A percentile compares a stretch with the other conserved stretches of the same genome.
phyloP scores from a whole-genome alignment of 148 eudicot genomes.

The Amaranthus hypochondriacus region DNA sequence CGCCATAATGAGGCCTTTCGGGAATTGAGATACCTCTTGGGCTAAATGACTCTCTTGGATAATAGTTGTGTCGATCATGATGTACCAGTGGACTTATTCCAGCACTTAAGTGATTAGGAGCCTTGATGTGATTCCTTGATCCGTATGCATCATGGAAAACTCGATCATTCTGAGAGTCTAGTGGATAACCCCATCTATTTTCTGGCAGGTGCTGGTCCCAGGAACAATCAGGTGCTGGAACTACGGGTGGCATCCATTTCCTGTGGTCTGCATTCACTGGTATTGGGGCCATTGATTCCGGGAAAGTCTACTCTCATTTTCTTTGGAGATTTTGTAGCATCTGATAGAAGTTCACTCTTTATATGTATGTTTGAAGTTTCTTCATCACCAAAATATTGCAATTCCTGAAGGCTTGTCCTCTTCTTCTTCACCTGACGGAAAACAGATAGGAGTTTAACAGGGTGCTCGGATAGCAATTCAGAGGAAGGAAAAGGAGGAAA shows the following conservation, averaged over 20 bases:
- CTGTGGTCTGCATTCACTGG: constrained; percentile 36
- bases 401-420: constrained; percentile 44
- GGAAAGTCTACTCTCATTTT: constrained; percentile 35
- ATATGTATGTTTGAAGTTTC: constrained; percentile 14
- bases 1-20: constrained; percentile 22
- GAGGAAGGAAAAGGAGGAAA: too few relatives aligned
- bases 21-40: constrained; percentile 31
- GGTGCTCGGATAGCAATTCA: too few relatives aligned
- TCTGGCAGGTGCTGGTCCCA: constrained; percentile 7
- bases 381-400: constrained; percentile 30
- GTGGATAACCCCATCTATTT: constrained; percentile 10
- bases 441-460: neutral
- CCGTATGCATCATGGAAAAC: constrained; percentile 17
- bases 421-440: constrained; percentile 29
- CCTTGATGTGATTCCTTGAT: constrained; percentile 7
- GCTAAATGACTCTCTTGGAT: constrained; percentile 27
- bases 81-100: constrained; percentile 22
- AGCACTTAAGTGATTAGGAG: constrained; percentile 17
- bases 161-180: constrained; percentile 5
- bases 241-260: constrained; percentile 28
- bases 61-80: constrained; percentile 8
- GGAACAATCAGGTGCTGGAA: constrained; percentile 17
- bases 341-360: constrained; percentile 14
- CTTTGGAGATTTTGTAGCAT: constrained; percentile 16
- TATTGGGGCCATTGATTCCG: constrained; percentile 37